Conservation (phyloP, 768 basidiomycete genomes). For the Mycena albidolilacea region DNA sequence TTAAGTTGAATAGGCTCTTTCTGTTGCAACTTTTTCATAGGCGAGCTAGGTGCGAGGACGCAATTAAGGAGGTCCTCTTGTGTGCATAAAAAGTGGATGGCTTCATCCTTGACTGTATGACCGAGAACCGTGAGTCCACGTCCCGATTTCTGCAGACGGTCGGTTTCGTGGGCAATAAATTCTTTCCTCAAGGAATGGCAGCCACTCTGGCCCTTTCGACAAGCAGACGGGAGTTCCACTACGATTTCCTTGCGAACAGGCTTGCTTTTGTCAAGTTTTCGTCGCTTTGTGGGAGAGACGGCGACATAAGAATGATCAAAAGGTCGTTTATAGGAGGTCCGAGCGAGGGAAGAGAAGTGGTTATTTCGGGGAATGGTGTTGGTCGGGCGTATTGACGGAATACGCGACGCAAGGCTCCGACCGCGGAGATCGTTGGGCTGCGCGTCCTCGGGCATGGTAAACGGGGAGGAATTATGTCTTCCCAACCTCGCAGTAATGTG, state of each 20-base stretch:
- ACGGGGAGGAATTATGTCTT: neutral
- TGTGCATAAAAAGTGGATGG: slow-evolving; percentile 13
- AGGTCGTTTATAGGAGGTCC: slow-evolving; percentile 28
- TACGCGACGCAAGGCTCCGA: neutral
- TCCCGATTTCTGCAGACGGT: slow-evolving; percentile 20
- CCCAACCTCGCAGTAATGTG: no score
- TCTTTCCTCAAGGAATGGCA: slow-evolving; percentile 15
- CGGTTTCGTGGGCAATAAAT: slow-evolving; percentile 32
- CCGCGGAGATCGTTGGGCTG: slow-evolving; percentile 37
- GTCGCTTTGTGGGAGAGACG: slow-evolving; percentile 29
- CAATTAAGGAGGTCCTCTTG: slow-evolving; percentile 29
- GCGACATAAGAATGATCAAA: slow-evolving; percentile 18
- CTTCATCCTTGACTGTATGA: neutral
- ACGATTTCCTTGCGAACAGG: slow-evolving; percentile 14
- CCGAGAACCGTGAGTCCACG: slow-evolving; percentile 21
- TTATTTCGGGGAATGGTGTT: neutral
- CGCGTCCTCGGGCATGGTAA: slow-evolving; percentile 31
- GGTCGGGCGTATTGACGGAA: slow-evolving; percentile 14
- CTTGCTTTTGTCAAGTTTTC: slow-evolving; percentile 13
- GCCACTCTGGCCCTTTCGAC: slow-evolving; percentile 22
- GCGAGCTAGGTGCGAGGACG: slow-evolving; percentile 30
- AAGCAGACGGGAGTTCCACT: slow-evolving; percentile 26
- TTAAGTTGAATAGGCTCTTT: slow-evolving; percentile 12
- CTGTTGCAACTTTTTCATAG: slow-evolving; percentile 6
- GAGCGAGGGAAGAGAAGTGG: neutral